Evolutionary conservation across 768 basidiomycete genomes (phyloP).

Genomic region (Sutorius australiensis): DNA sequence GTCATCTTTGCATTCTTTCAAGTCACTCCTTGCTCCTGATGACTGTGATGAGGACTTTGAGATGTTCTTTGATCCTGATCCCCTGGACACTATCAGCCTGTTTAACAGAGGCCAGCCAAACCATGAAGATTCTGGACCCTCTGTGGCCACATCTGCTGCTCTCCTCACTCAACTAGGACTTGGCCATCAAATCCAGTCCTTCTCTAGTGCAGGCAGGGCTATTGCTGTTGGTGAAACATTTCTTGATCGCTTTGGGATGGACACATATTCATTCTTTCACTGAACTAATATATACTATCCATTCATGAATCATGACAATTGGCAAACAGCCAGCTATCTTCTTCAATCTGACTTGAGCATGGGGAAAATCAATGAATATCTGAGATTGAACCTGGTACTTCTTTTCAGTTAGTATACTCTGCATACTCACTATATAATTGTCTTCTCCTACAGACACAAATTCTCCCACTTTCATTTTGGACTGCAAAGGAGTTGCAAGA

Average conservation of each 20-base stretch:
- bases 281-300: neutral
- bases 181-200: neutral
- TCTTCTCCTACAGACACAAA: neutral
- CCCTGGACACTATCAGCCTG: neutral
- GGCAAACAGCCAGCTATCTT: neutral
- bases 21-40: neutral
- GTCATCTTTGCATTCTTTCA: neutral
- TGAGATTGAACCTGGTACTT: neutral
- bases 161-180: neutral
- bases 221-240: neutral
- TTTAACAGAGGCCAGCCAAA: neutral
- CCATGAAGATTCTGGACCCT: neutral
- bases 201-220: neutral
- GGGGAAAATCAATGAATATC: neutral
- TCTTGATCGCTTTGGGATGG: neutral
- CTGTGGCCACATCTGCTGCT: neutral
- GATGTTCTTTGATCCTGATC: neutral
- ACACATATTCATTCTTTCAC: neutral
- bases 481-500: neutral
- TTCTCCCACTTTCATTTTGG: neutral
- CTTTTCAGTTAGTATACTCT: neutral
- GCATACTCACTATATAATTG: neutral
- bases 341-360: neutral
- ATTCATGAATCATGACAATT: neutral
- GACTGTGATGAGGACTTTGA: neutral